Conservation (phyloP, 371 early-diverging fungal genomes). For the Haplosporangium sp. region DNA sequence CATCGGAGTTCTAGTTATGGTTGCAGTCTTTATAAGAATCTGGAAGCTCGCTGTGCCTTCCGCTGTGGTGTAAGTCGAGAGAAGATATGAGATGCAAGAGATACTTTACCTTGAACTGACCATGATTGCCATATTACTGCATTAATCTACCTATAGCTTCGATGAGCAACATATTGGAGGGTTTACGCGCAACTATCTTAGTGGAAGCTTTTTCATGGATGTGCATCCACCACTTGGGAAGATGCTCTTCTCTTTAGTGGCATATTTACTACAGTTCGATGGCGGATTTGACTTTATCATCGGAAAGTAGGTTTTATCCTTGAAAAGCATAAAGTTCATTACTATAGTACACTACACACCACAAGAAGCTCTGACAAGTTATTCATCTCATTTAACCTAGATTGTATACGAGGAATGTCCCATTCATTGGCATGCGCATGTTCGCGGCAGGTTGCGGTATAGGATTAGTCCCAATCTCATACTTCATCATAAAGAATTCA, state of each 20-base stretch:
- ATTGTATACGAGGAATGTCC: conserved; percentile 62
- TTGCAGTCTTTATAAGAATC: conserved; percentile 37
- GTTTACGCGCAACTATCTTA: conserved; percentile 85
- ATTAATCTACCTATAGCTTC: conserved; percentile 21
- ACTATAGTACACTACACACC: background rate
- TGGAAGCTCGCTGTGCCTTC: conserved; percentile 46
- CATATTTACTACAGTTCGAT: conserved; percentile 83
- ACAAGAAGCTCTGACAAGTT: background rate
- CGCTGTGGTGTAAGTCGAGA: conserved; percentile 39
- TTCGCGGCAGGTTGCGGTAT: conserved; percentile 81
- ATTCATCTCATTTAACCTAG: conserved; percentile 17
- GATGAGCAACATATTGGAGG: conserved; percentile 54
- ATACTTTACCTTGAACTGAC: background rate
- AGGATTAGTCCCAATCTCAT: conserved; percentile 82
- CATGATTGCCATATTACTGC: background rate
- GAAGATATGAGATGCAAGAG: too few species aligned
- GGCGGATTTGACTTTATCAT: conserved; percentile 91
- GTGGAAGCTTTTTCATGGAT: conserved; percentile 96
- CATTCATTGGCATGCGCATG: conserved; percentile 87
- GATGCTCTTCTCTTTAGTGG: conserved; percentile 88
- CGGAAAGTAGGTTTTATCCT: conserved; percentile 69
- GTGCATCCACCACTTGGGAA: conserved; percentile 99
- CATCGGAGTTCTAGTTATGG: conserved; percentile 1
- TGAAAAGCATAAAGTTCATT: background rate
- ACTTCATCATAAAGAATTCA: conserved; percentile 80